Evolutionary conservation across 192 early-diverging fungal genomes (phyloP).

Genomic region (Backusella circina): DNA sequence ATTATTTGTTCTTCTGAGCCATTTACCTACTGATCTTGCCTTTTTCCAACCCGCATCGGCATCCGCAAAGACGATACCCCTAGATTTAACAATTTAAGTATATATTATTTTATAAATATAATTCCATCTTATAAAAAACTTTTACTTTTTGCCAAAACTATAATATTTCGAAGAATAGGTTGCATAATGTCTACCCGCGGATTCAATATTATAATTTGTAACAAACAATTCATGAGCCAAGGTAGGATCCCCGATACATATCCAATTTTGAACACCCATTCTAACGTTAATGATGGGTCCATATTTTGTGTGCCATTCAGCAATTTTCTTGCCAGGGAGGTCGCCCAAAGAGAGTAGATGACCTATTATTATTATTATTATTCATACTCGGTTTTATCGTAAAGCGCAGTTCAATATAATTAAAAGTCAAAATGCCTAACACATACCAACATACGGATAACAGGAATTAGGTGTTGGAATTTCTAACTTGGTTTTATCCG

Average conservation of each 20-base stretch:
- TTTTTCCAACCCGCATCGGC: not conserved
- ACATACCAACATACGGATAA: not conserved
- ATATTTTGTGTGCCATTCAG: not conserved
- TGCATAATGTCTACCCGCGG: not conserved
- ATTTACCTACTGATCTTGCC: not conserved
- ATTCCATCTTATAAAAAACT: not conserved
- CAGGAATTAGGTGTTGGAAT: not conserved
- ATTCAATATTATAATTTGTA: not conserved
- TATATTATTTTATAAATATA: not conserved
- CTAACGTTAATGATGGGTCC: not conserved
- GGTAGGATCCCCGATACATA: not conserved
- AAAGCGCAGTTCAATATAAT: no score
- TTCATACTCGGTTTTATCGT: no score
- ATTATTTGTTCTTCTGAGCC: not conserved
- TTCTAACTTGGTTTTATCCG: not conserved
- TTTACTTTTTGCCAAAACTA: not conserved
- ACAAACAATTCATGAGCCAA: constrained; percentile 10
- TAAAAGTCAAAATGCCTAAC: no score
- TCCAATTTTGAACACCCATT: constrained; percentile 11
- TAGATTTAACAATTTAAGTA: not conserved
- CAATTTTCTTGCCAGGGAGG: not conserved
- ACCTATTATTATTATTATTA: not conserved
- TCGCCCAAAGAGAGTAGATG: not conserved
- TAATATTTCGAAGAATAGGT: not conserved
- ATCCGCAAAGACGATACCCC: not conserved